Evolutionary conservation across 805 yeast species (phyloP), one percentile per base, ranked within the genome.

Genomic region (Starmerella asiatica): DNA sequence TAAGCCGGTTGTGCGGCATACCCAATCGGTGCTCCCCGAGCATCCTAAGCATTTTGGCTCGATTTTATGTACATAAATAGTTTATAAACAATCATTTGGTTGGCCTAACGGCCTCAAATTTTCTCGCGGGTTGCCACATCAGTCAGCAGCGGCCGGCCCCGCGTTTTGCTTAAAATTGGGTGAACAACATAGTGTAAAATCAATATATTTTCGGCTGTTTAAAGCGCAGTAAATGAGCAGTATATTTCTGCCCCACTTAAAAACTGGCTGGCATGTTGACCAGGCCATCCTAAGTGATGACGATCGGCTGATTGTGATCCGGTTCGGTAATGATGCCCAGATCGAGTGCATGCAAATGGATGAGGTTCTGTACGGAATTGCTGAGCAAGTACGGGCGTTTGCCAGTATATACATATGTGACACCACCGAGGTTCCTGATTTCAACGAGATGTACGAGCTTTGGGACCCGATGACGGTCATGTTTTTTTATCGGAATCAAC

Each of bases 241-340:
- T 43, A 76, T 80, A 1, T 80, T 83, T 51, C 63, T 84, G 38
- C 91, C 93, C 1, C 91, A 84, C 55, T 62, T 84, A 42, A 72
- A 67, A 21, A 70, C 88, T 0, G 94, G 93, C 5, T 84, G 94
- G 96, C 98, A 91, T 55, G 97, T 91, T 24, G 98, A 91, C 61
- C 97, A 91, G 56, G 94, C 98, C 5, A 91, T 91, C 29, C 66
- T 91, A 18, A 74, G 57, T 6, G 98, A 91, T 55, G 93, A 81
- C 43, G 94, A 83, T 37, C 63, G 94, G 42, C 60, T 91, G 6
- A 96, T 91, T 20, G 77, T 86, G 9, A 73, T 91, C 15, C 66
- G 98, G 28, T 91, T 91, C 57, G 98, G 98, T 1, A 63, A 79
- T 32, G 94, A 81, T 46, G 48, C 56, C 38, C 82, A 79, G 47